Evolutionary conservation across 768 basidiomycete genomes (phyloP).

Genomic region (Boletus fagicola): DNA sequence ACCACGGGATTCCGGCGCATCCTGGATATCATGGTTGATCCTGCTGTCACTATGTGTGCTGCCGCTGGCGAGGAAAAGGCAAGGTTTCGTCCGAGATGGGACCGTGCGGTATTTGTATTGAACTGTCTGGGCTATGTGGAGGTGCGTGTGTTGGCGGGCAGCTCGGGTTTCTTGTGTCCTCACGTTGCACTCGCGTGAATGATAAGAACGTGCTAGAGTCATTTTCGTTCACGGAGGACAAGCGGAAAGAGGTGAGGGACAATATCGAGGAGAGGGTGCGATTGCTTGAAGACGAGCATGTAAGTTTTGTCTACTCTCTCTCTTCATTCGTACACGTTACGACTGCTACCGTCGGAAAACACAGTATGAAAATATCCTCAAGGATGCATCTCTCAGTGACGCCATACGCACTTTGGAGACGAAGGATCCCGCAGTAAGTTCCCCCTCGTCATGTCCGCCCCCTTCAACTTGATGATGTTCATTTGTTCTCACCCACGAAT

Average conservation of each 20-base stretch:
- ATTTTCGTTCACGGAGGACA: too few relatives aligned
- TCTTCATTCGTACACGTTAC: background rate
- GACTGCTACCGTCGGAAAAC: background rate
- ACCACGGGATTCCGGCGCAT: slow-evolving; percentile 13
- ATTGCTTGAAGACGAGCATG: slow-evolving; percentile 78
- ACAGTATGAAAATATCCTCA: slow-evolving; percentile 26
- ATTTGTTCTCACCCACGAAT: background rate
- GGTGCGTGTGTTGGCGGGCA: slow-evolving; percentile 41
- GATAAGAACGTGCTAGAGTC: too few relatives aligned
- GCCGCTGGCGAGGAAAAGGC: slow-evolving; percentile 65
- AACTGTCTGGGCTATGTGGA: slow-evolving; percentile 84
- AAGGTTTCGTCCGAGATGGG: slow-evolving; percentile 61
- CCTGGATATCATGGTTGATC: slow-evolving; percentile 66
- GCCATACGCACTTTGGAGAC: slow-evolving; percentile 24
- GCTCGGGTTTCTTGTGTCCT: slow-evolving; percentile 1
- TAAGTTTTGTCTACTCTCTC: slow-evolving; percentile 38
- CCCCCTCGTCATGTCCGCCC: background rate
- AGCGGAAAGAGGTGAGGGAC: too few relatives aligned
- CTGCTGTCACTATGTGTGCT: slow-evolving; percentile 73
- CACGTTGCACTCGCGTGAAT: background rate
- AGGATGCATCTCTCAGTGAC: slow-evolving; percentile 29
- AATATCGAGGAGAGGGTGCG: slow-evolving; percentile 55
- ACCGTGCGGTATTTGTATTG: slow-evolving; percentile 76
- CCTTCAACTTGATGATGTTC: background rate
- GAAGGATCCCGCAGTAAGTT: slow-evolving; percentile 22